Evolutionary conservation across 805 yeast genomes (phyloP), one percentile per base, ranked within the genome.

Genomic region (Candida ponderosae): DNA sequence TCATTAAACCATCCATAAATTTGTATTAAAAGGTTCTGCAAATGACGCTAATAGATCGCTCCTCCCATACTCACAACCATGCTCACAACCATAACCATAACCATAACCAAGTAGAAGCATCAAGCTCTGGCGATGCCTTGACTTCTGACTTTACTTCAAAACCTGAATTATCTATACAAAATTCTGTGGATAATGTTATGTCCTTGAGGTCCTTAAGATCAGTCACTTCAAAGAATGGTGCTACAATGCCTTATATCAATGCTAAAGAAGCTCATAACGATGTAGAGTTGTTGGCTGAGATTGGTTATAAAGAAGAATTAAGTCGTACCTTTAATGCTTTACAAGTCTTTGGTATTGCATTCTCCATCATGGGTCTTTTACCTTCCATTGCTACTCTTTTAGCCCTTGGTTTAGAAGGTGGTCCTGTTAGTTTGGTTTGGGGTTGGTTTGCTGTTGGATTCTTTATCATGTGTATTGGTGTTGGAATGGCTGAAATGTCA

Each of bases 281-380:
- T 34, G 45, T 44, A 18, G 51, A 48, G 24, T 38, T 51, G 32
- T 31, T 54, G 31, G 59, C 55, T 5, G 56, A 54, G 43, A 72
- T 81, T 38, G 89, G 89, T 8, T 81, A 81, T 55, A 77, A 77
- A 51, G 81, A 79, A 51, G 88, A 81, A 50, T 60, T 81, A 35
- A 65, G 65, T 33, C 70, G 89, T 54, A 68, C 68, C 29, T 81
- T 77, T 50, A 65, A 79, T 3, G 72, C 81, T 1, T 40, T 76
- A 31, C 82, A 78, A 54, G 78, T 79, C 18, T 81, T 81, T 51
- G 85, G 84, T 39, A 74, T 80, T 39, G 82, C 86, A 4, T 80
- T 78, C 50, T 70, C 79, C 16, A 79, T 81, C 52, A 80, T 81
- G 86, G 83, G 86, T 9, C 57, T 81, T 34, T 60, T 80, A 31